Evolutionary conservation across 2,329 filamentous ascomycete species (phyloP).

Genomic region (Orbilia blumenaviensis): DNA sequence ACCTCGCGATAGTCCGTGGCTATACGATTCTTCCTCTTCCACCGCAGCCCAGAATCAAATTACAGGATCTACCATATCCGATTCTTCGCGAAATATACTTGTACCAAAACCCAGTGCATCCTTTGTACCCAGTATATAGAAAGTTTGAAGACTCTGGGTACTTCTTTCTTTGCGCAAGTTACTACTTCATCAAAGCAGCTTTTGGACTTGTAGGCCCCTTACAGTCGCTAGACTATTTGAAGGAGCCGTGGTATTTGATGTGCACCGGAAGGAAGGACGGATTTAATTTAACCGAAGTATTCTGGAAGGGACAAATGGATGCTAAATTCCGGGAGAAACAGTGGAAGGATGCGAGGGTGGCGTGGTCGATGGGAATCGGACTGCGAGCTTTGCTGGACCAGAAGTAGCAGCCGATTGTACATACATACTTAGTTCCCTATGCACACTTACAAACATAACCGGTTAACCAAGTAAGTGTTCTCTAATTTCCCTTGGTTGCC

Average conservation of each 20-base stretch:
- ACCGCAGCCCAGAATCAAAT: neutral
- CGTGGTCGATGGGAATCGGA: constrained; percentile 4
- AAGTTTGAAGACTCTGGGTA: neutral
- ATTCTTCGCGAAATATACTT: neutral
- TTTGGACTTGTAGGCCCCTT: neutral
- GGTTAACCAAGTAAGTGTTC: too few relatives aligned
- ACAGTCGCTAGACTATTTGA: neutral
- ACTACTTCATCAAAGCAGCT: neutral
- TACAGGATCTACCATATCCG: constrained; percentile 3
- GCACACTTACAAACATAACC: too few relatives aligned
- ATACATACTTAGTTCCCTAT: neutral
- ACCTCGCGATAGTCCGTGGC: neutral
- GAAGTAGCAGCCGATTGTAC: neutral
- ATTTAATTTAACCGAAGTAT: constrained; percentile 14
- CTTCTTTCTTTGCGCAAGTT: neutral
- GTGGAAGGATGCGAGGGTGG: neutral
- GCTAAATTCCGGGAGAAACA: neutral
- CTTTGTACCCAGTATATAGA: neutral
- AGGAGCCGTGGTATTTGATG: constrained; percentile 13
- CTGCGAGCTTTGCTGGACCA: neutral
- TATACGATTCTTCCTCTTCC: neutral
- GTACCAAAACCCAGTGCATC: neutral
- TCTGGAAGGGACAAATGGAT: constrained; percentile 11
- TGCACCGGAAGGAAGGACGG: neutral
- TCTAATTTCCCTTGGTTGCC: too few relatives aligned